Percentiles rank a stretch among this genome's conserved stretches.
Conservation (phyloP, 2,329 filamentous ascomycete genomes). For the Basipetospora sp. region DNA sequence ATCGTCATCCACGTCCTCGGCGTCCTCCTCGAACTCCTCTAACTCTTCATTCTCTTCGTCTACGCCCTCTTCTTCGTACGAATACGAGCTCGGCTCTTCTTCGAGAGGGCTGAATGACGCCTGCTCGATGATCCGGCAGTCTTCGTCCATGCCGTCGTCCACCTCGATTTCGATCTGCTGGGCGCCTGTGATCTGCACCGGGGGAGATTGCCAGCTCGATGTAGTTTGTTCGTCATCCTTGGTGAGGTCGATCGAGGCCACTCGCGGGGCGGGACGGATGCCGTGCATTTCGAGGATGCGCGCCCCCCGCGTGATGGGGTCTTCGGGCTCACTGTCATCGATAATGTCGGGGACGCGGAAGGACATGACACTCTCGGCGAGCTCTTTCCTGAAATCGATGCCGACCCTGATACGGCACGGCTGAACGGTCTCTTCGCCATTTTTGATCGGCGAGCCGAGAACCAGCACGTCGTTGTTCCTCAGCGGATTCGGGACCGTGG, state of each 20-base stretch:
- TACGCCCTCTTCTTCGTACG: background rate
- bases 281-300: background rate
- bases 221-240: no score
- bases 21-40: background rate
- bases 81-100: background rate
- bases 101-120: no score
- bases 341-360: no score
- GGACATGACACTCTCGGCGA: no score
- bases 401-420: background rate
- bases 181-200: no score
- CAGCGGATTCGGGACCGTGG: slow-evolving; percentile 2
- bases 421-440: slow-evolving; percentile 1
- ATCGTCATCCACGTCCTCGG: background rate
- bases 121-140: no score
- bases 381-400: background rate
- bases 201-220: no score
- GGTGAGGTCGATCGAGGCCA: slow-evolving; percentile 3
- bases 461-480: slow-evolving; percentile 4
- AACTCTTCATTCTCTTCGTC: background rate
- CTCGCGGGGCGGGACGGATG: background rate
- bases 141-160: background rate
- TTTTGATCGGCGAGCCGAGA: slow-evolving; percentile 6
- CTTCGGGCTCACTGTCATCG: background rate
- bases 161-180: no score
- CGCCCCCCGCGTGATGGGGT: background rate